A percentile compares a stretch with the other conserved stretches of the same genome.
Conservation (phyloP, 495 filamentous ascomycete species). For the Oidiodendron maius region DNA sequence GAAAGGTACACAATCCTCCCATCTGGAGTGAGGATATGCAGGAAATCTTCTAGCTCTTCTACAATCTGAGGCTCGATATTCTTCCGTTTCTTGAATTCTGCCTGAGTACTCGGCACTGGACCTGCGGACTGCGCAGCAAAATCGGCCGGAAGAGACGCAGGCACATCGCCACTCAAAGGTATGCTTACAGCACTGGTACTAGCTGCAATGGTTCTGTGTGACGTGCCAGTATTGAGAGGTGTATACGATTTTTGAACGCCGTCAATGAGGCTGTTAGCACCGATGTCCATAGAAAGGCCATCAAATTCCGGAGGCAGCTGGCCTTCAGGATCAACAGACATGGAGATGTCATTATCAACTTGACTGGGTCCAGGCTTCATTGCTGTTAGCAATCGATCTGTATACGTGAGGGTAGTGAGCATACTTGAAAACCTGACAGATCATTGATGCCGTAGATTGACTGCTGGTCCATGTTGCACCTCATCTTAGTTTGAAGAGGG, state of each 20-base stretch:
- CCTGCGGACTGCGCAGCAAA: conserved; percentile 43
- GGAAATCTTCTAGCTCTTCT: conserved; percentile 82
- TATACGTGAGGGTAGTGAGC: neutral
- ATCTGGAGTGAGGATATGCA: conserved; percentile 80
- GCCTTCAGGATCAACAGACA: conserved; percentile 33
- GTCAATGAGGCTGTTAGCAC: conserved; percentile 11
- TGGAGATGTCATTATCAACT: conserved; percentile 25
- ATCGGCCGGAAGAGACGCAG: conserved; percentile 49
- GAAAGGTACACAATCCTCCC: conserved; percentile 81
- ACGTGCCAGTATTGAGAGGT: conserved; percentile 2
- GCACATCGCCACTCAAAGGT: conserved; percentile 40
- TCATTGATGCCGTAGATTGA: conserved; percentile 8
- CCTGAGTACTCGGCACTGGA: conserved; percentile 58
- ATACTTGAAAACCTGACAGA: conserved; percentile 18
- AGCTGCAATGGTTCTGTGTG: conserved; percentile 3
- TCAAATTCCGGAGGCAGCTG: conserved; percentile 24
- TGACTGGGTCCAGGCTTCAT: neutral
- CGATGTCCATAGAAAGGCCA: conserved; percentile 16
- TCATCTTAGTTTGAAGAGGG: conserved; percentile 11
- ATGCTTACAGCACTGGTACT: conserved; percentile 8
- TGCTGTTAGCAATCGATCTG: neutral
- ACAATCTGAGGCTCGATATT: conserved; percentile 89
- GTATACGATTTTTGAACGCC: conserved; percentile 7
- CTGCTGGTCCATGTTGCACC: neutral
- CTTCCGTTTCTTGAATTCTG: conserved; percentile 75